phyloP scores from a whole-genome alignment of 805 yeast genomes.

The Candida cerambycidarum region DNA sequence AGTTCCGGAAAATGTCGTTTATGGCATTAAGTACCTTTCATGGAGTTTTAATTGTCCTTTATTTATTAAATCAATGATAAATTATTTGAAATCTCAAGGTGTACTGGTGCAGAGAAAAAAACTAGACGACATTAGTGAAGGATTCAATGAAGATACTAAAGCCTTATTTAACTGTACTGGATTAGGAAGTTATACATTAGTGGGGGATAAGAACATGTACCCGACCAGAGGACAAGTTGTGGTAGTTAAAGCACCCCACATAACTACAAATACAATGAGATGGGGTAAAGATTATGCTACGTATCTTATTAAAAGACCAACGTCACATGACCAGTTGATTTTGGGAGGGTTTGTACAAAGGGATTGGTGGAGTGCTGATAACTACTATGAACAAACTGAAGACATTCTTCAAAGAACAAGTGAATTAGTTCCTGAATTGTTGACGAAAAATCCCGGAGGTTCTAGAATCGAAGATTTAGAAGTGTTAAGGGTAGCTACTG shows the following conservation, averaged over 20 bases:
- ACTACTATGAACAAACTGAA: constrained; percentile 55
- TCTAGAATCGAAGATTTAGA: constrained; percentile 40
- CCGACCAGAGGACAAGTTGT: constrained; percentile 85
- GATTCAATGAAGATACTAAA: constrained; percentile 35
- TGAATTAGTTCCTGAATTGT: constrained; percentile 49
- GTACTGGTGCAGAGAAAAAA: constrained; percentile 50
- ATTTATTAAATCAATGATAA: constrained; percentile 49
- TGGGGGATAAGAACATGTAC: constrained; percentile 56
- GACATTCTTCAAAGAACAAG: constrained; percentile 64
- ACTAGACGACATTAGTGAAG: constrained; percentile 41
- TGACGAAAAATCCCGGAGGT: constrained; percentile 26
- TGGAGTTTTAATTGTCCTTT: constrained; percentile 76
- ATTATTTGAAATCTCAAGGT: constrained; percentile 46
- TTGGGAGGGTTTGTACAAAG: constrained; percentile 75
- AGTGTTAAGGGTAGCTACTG: constrained; percentile 65
- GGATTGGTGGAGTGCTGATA: constrained; percentile 62
- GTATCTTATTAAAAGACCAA: constrained; percentile 70
- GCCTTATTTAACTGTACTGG: constrained; percentile 79
- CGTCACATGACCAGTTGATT: constrained; percentile 60
- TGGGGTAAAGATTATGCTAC: constrained; percentile 64
- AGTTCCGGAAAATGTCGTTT: constrained; percentile 23
- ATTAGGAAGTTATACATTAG: constrained; percentile 61
- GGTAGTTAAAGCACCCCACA: constrained; percentile 67
- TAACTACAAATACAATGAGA: constrained; percentile 54
- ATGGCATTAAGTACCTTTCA: constrained; percentile 55